Evolutionary conservation across 768 basidiomycete genomes (phyloP).

Genomic region (Nidularia sp.): DNA sequence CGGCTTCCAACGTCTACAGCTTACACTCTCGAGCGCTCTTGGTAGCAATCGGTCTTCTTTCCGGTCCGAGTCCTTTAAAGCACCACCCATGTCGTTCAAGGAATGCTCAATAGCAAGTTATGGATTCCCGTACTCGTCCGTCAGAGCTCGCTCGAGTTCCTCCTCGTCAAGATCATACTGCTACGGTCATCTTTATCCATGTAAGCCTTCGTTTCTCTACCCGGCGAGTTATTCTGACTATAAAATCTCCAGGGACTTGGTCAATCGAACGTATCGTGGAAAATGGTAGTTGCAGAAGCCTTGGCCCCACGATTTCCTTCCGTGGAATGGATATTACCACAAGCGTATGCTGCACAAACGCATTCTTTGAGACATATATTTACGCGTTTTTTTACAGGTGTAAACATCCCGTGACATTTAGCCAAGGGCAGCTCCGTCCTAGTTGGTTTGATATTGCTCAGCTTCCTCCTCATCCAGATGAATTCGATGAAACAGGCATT

Average conservation of each 20-base stretch:
- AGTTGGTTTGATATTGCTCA: conserved; percentile 33
- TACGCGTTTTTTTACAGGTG: conserved; percentile 7
- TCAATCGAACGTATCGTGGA: conserved; percentile 24
- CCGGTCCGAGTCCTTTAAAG: too few relatives aligned
- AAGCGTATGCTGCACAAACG: conserved; percentile 20
- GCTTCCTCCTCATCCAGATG: conserved; percentile 24
- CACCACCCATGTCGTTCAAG: too few relatives aligned
- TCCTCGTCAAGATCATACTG: conserved; percentile 36
- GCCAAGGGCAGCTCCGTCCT: conserved; percentile 18
- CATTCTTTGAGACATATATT: not conserved
- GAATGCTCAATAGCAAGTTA: too few relatives aligned
- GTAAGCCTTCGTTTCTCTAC: conserved; percentile 26
- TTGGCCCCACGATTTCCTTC: conserved; percentile 21
- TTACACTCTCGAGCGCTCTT: too few relatives aligned
- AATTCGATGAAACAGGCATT: conserved; percentile 23
- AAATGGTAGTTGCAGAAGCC: conserved; percentile 14
- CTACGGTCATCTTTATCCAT: conserved; percentile 67
- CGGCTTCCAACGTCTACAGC: too few relatives aligned
- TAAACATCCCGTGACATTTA: conserved; percentile 16
- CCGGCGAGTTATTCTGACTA: not conserved
- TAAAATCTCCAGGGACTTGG: conserved; percentile 22
- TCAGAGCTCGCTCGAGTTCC: not conserved
- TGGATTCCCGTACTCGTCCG: too few relatives aligned
- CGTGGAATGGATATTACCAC: conserved; percentile 31
- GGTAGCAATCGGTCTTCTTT: too few relatives aligned